Evolutionary conservation across 2,329 filamentous ascomycete species (phyloP), one percentile per base, ranked within the genome.

Genomic region (Chrysoporthe puriensis): DNA sequence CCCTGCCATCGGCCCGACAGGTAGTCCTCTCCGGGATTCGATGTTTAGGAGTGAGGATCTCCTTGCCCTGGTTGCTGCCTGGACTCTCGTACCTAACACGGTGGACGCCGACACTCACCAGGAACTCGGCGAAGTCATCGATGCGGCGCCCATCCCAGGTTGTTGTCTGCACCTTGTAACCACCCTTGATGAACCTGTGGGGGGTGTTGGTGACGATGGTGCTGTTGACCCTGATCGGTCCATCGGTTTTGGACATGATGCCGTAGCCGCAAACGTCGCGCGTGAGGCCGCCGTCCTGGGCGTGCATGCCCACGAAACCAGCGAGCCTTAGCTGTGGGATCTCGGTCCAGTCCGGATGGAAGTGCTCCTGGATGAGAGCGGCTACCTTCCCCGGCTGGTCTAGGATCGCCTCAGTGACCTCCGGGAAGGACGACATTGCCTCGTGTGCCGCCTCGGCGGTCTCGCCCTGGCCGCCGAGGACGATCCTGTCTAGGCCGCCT

Each of bases 401-500:
- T 5, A 2, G 34, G 42, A 52, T 54, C 9, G 7, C 56, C 18
- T 7, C 9, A 5, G 34, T 48, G n/a, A 63, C 50, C 65, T 73
- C 66, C 1, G 66, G 69, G 44, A 72, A 68, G 1, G 66, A 59
- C 1, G 58, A 62, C 66, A 71, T 69, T 16, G 71, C 69, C 13
- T 69, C 70, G 52, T 73, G 72, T 11, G 72, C 71, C 1, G 72
- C 72, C 46, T 71, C 58, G 1, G 72, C 69, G 3, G 71, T 70
- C 52, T 72, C 72, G 1, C 72, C 72, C 40, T 73, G 72, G 6
- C 72, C 72, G 18, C 72, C 70, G 13, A 72, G 56, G 11, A 72
- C 63, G 56, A 73, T 57, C 9, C 56, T 69, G n/a, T 72, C 64
- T 0, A 73, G 67, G 7, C 70, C 69, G 14, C 69, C 67, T 1